Conservation (phyloP, 139 green algal species). For the Closterium sp. region DNA sequence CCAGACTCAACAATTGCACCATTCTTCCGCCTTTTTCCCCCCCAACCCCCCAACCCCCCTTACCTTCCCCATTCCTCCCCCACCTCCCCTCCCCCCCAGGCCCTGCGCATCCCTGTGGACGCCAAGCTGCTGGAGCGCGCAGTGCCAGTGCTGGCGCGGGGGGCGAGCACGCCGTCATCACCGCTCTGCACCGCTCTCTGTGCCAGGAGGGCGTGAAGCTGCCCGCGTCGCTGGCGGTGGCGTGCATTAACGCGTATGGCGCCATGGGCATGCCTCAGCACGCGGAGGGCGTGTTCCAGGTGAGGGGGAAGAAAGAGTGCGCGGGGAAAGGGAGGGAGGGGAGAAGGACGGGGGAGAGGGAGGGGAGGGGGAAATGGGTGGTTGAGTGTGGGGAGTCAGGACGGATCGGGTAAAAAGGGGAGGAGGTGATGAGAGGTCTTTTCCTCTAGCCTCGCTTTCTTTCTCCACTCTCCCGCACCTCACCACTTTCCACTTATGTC, state of each 20-base stretch:
- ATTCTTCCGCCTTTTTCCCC: too few relatives aligned
- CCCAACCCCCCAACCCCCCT: too few relatives aligned
- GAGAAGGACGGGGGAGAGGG: background rate
- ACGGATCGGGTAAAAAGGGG: too few relatives aligned
- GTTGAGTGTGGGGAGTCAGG: too few relatives aligned
- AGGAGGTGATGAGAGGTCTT: too few relatives aligned
- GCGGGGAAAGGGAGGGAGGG: background rate
- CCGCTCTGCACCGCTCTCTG: background rate
- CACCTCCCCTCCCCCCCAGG: background rate
- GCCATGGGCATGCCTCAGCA: background rate
- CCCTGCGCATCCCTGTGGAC: background rate
- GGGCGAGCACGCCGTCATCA: background rate
- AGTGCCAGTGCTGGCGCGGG: background rate
- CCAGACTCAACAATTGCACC: too few relatives aligned
- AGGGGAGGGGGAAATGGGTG: background rate
- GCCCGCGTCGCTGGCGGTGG: background rate
- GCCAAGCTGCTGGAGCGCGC: background rate
- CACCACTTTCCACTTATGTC: too few relatives aligned
- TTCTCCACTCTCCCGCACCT: too few relatives aligned
- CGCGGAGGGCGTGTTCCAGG: slow-evolving; percentile 7
- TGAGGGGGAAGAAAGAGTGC: background rate
- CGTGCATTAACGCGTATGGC: background rate
- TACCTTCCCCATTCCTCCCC: too few relatives aligned
- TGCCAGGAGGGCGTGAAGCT: slow-evolving; percentile 3
- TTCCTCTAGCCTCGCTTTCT: too few relatives aligned